Evolutionary conservation across 805 yeast genomes (phyloP).

Genomic region (Cyberlindnera maclurae): DNA sequence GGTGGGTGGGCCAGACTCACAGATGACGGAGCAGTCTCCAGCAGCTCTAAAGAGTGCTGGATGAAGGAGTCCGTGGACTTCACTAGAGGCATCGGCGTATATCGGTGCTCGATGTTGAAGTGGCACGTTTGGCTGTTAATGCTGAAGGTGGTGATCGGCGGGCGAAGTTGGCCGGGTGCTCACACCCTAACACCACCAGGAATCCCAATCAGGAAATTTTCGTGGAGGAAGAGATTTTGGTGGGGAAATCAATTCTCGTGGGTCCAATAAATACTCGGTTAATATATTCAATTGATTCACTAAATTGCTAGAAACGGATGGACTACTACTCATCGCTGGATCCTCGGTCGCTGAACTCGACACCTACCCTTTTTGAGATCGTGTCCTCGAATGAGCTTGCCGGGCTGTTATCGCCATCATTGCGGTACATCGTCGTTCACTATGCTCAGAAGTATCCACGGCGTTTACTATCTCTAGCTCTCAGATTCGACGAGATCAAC

Average conservation of each 20-base stretch:
- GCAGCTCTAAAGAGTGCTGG: conserved; percentile 16
- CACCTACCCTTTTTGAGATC: conserved; percentile 86
- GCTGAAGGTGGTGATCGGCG: too few relatives aligned
- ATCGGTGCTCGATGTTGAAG: too few relatives aligned
- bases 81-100: conserved; percentile 12
- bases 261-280: too few relatives aligned
- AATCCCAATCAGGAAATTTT: too few relatives aligned
- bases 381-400: conserved; percentile 77
- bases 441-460: conserved; percentile 77
- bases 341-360: conserved; percentile 65
- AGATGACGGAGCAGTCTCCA: conserved; percentile 16
- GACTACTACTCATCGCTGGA: conserved; percentile 76
- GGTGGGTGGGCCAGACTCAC: conserved; percentile 16
- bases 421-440: conserved; percentile 72
- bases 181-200: too few relatives aligned
- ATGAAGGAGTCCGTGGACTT: conserved; percentile 19
- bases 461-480: conserved; percentile 50
- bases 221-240: too few relatives aligned
- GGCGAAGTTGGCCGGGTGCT: too few relatives aligned
- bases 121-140: too few relatives aligned
- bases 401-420: conserved; percentile 69
- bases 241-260: too few relatives aligned
- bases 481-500: conserved; percentile 73
- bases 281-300: too few relatives aligned
- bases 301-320: conserved; percentile 32